Evolutionary conservation across 2,329 filamentous ascomycete species (phyloP).

Genomic region (Neopestalotiopsis sp.): DNA sequence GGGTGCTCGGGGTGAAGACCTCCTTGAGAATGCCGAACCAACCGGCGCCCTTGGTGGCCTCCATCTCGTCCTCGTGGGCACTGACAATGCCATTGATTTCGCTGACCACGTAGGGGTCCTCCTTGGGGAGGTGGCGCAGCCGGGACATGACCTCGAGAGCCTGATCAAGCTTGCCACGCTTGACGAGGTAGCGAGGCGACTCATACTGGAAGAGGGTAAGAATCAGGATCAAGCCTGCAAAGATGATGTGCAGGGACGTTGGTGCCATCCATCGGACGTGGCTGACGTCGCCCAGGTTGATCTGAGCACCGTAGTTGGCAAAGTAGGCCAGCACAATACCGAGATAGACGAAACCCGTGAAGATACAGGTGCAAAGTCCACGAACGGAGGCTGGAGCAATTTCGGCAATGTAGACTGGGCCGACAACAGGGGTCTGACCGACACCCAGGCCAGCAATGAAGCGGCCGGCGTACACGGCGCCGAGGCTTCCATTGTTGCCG

Average conservation of each 20-base stretch:
- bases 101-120: slow-evolving; percentile 64
- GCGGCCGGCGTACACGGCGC: slow-evolving; percentile 66
- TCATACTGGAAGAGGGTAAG: slow-evolving; percentile 73
- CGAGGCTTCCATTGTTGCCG: slow-evolving; percentile 56
- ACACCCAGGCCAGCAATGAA: slow-evolving; percentile 63
- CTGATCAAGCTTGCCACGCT: slow-evolving; percentile 63
- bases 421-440: slow-evolving; percentile 47
- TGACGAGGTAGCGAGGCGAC: slow-evolving; percentile 74
- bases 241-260: slow-evolving; percentile 78
- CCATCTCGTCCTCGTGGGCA: slow-evolving; percentile 72
- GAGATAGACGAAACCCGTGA: slow-evolving; percentile 74
- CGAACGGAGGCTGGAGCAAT: slow-evolving; percentile 71
- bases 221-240: slow-evolving; percentile 72
- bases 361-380: slow-evolving; percentile 75
- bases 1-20: slow-evolving; percentile 71
- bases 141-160: slow-evolving; percentile 60
- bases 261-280: slow-evolving; percentile 64
- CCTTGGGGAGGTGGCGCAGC: slow-evolving; percentile 62
- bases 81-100: slow-evolving; percentile 70
- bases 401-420: slow-evolving; percentile 72
- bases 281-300: slow-evolving; percentile 53
- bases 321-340: slow-evolving; percentile 84
- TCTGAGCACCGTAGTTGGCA: slow-evolving; percentile 65
- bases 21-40: slow-evolving; percentile 71
- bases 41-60: slow-evolving; percentile 70